phyloP scores from a whole-genome alignment of 2,329 filamentous ascomycete species.

The Scleromitrula shiraiana region DNA sequence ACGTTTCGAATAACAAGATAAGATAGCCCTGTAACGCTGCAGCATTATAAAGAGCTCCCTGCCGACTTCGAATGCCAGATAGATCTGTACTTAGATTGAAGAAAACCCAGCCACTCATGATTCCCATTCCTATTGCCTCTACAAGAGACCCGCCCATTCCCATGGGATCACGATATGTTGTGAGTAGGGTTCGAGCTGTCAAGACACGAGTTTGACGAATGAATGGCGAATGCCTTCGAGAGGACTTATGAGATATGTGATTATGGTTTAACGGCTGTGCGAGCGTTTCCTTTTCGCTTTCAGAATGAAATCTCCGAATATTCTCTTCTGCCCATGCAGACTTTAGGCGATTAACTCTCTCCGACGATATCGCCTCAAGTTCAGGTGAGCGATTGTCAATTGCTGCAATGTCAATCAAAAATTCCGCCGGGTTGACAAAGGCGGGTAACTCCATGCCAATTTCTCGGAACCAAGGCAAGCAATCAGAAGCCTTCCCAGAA shows the following conservation, averaged over 20 bases:
- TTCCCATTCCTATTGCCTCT: slow-evolving; percentile 62
- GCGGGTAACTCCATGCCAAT: slow-evolving; percentile 55
- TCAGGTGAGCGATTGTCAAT: slow-evolving; percentile 64
- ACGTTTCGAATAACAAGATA: slow-evolving; percentile 68
- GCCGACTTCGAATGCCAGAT: slow-evolving; percentile 63
- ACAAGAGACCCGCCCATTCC: slow-evolving; percentile 63
- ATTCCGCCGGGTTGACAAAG: slow-evolving; percentile 73
- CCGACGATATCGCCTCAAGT: slow-evolving; percentile 50
- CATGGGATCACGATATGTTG: slow-evolving; percentile 69
- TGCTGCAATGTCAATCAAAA: slow-evolving; percentile 65
- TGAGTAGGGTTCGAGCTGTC: slow-evolving; percentile 60
- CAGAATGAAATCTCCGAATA: slow-evolving; percentile 14
- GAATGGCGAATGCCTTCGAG: slow-evolving; percentile 43
- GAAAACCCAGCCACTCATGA: slow-evolving; percentile 69
- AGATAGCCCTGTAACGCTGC: slow-evolving; percentile 68
- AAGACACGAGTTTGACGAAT: slow-evolving; percentile 56
- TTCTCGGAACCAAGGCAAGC: slow-evolving; percentile 54
- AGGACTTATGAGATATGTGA: too few species aligned
- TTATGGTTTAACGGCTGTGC: too few species aligned
- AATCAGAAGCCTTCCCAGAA: slow-evolving; percentile 50
- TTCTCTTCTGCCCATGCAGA: slow-evolving; percentile 46
- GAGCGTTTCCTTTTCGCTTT: slow-evolving; percentile 13
- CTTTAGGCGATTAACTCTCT: slow-evolving; percentile 54
- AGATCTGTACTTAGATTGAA: slow-evolving; percentile 55
- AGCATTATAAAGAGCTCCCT: slow-evolving; percentile 66